These are phyloP conservation scores for Tylopilus rubrobrunneus DNA, from an alignment of 768 basidiomycete species.

Conservation along the genomic window DNA sequence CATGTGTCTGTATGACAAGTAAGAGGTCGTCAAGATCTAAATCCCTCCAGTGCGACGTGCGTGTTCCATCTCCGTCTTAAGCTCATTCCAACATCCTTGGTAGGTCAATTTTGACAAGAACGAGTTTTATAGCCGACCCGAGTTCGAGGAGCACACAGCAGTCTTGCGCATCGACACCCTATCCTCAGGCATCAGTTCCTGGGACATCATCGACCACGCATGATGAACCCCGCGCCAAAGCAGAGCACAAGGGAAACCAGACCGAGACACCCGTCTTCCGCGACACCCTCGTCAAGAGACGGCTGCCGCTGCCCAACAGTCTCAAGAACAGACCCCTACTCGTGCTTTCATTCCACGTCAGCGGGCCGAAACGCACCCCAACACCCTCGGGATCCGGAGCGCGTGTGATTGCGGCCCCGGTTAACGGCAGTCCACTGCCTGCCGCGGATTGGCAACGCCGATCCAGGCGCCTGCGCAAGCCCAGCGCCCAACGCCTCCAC, in stretches of 20 bases:
- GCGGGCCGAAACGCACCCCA: neutral
- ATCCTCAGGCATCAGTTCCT: neutral
- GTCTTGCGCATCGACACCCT: neutral
- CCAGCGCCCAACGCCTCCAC: slow-evolving; percentile 24
- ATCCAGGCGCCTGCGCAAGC: slow-evolving; percentile 33
- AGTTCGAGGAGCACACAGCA: slow-evolving; percentile 53
- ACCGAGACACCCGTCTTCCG: slow-evolving; percentile 34
- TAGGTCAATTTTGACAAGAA: slow-evolving; percentile 58
- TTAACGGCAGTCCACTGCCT: neutral
- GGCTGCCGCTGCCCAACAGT: slow-evolving; percentile 5
- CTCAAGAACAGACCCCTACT: slow-evolving; percentile 1
- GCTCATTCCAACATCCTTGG: neutral
- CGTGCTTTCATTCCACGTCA: neutral
- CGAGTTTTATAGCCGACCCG: slow-evolving; percentile 68
- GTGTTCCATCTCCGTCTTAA: too few species aligned
- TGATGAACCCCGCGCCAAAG: slow-evolving; percentile 14
- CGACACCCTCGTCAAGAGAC: slow-evolving; percentile 36
- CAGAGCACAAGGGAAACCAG: slow-evolving; percentile 9
- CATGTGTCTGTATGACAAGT: too few species aligned
- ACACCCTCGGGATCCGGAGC: slow-evolving; percentile 2
- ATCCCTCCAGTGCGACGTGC: too few species aligned
- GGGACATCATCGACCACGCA: neutral
- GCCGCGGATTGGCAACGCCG: slow-evolving; percentile 30
- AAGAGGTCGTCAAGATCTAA: too few species aligned
- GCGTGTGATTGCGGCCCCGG: neutral